These are phyloP conservation scores for Pilaira anomala DNA, from an alignment of 192 early-diverging fungal genomes.

Conservation along the genomic window DNA sequence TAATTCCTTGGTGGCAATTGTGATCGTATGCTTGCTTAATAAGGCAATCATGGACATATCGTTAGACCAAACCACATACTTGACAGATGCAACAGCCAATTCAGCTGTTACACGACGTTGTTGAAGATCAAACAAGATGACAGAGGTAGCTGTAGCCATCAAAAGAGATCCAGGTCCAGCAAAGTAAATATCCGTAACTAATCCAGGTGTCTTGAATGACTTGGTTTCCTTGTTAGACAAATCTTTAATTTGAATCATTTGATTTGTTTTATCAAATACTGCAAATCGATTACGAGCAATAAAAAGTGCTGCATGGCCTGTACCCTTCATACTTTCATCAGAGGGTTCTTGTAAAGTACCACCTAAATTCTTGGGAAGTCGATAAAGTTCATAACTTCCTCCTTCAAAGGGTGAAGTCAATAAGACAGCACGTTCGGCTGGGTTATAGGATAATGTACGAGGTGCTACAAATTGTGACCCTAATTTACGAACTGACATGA, in stretches of 20 bases:
- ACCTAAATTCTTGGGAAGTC: conserved; percentile 69
- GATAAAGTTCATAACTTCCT: conserved; percentile 89
- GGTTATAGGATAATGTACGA: conserved; percentile 88
- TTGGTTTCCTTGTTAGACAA: conserved; percentile 85
- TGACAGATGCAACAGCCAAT: conserved; percentile 79
- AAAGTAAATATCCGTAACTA: conserved; percentile 84
- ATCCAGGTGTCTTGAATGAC: conserved; percentile 76
- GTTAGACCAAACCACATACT: conserved; percentile 91
- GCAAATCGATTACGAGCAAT: conserved; percentile 98
- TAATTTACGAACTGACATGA: conserved; percentile 73
- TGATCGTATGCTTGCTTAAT: conserved; percentile 95
- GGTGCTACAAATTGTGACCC: conserved; percentile 74
- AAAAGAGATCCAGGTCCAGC: conserved; percentile 84
- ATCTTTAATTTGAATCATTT: conserved; percentile 87
- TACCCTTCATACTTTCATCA: conserved; percentile 72
- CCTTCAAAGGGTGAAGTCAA: conserved; percentile 82
- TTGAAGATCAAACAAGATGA: conserved; percentile 91
- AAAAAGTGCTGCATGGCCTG: conserved; percentile 83
- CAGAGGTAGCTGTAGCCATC: conserved; percentile 79
- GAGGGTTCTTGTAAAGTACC: conserved; percentile 60
- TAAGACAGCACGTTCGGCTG: conserved; percentile 88
- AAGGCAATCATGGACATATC: conserved; percentile 89
- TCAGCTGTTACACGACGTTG: conserved; percentile 72
- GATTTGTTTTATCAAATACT: conserved; percentile 82
- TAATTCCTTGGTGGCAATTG: conserved; percentile 82